Conservation (phyloP, 1,284 basidiomycete genomes). For the Melampsora americana region DNA sequence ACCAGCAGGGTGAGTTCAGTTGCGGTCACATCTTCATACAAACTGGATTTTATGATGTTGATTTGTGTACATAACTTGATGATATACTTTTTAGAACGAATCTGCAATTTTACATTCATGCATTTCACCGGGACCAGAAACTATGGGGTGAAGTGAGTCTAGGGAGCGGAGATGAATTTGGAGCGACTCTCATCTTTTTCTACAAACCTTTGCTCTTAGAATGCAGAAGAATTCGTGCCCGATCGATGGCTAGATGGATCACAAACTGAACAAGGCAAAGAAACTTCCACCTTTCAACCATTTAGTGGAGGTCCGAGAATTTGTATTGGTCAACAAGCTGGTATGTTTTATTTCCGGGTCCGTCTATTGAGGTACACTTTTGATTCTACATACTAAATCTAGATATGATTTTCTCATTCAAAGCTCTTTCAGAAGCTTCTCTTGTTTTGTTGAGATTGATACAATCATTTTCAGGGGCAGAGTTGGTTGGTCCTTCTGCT, state of each 20-base stretch:
- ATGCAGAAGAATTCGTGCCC: slow-evolving; percentile 68
- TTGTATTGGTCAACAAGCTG: slow-evolving; percentile 70
- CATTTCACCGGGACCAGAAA: slow-evolving; percentile 46
- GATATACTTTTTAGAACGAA: slow-evolving; percentile 57
- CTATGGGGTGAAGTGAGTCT: slow-evolving; percentile 55
- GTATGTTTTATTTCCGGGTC: neutral
- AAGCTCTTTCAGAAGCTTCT: slow-evolving; percentile 65
- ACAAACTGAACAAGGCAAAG: slow-evolving; percentile 18
- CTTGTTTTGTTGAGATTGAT: slow-evolving; percentile 67
- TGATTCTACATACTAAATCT: neutral
- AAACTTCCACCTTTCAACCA: slow-evolving; percentile 45
- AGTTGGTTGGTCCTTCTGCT: slow-evolving; percentile 54
- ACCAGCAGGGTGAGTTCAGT: slow-evolving; percentile 30
- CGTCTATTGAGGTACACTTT: neutral
- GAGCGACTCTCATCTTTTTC: neutral
- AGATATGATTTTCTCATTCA: neutral
- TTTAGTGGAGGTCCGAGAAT: slow-evolving; percentile 46
- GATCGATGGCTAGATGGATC: slow-evolving; percentile 57
- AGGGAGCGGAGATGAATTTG: slow-evolving; percentile 53
- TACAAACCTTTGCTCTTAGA: slow-evolving; percentile 54
- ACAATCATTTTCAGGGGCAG: slow-evolving; percentile 64
- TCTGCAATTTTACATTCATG: slow-evolving; percentile 59
- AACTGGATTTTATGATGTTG: neutral
- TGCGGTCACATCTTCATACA: too few species aligned
- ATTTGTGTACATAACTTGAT: neutral